Percentiles rank a stretch among this genome's conserved stretches.
Evolutionary conservation across 306 rosid species (phyloP).

Genomic region (Vigna trinervia): DNA sequence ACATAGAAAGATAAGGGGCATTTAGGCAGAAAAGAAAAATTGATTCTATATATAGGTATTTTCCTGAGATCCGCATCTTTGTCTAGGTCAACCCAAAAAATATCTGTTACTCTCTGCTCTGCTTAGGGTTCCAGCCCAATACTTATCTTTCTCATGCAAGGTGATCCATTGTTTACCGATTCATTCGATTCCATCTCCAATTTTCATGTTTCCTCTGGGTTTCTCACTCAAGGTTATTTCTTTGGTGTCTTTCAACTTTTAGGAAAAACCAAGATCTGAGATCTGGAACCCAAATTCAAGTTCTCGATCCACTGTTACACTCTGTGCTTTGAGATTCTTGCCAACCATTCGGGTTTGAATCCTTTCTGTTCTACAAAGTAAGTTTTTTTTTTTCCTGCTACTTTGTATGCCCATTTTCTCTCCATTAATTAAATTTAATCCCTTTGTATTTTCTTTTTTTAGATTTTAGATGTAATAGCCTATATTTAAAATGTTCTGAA

Average conservation of each 20-base stretch:
- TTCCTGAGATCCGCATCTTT: constrained; percentile 15
- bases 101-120: constrained; percentile 35
- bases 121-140: constrained; percentile 57
- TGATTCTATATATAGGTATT: background rate
- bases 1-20: background rate
- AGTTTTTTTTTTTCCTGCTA: background rate
- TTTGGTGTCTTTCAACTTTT: constrained; percentile 25
- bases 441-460: background rate
- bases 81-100: constrained; percentile 48
- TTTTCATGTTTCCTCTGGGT: background rate
- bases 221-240: constrained; percentile 28
- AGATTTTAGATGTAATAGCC: background rate
- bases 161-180: constrained; percentile 29
- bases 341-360: background rate
- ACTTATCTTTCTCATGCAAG: constrained; percentile 41
- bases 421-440: background rate
- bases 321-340: background rate
- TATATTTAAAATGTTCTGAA: background rate
- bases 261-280: constrained; percentile 39
- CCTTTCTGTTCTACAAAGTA: constrained; percentile 32
- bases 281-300: constrained; percentile 33
- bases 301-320: background rate
- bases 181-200: constrained; percentile 7
- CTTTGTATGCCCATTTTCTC: background rate
- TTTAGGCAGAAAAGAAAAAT: background rate